Base-by-base conservation (phyloP, 1,284 basidiomycete species). In the Athelia psychrophila region DNA sequence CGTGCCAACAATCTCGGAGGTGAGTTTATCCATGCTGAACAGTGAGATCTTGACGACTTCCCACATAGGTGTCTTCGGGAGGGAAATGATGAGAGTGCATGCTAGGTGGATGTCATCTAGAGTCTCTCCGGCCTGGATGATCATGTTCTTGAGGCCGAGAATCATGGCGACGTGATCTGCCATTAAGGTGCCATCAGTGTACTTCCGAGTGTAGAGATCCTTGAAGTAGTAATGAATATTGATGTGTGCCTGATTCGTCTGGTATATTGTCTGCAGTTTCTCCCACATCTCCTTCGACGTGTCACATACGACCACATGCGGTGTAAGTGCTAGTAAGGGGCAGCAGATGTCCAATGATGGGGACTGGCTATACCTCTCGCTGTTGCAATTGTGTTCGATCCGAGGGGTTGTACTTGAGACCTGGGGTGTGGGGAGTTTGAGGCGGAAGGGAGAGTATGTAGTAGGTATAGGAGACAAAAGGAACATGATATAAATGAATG, bases 151-250 rank as follows among this genome's bases (percentile, higher is more conserved):
- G 27, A 54, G 40, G 40, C 47, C 40, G 2, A 54, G 52, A 25
- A 54, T 54, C 20, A 27, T 33, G 4, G 52, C 52, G 15, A 54
- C 46, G 30, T 54, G 52, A 33, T 54, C 42, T 1, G 52, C 40
- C 51, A 54, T 54, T 45, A 40, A 38, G 15, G 25, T 51, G 19
- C 40, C 50, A 33, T 54, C 52, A 20, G 33, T 18, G 36, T 54
- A 54, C 22, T 54, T 54, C 42, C 44, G 38, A 19, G 32, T 54
- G 18, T 54, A 54, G 6, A 54, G 49, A 18, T 54, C 52, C 24
- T 54, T 22, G 40, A 54, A 54, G 49, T 19, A 46, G 18, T 54
- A 54, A 30, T 54, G 52, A 20, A 54, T 38, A 32, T 54, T 51
- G 19, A 54, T 54, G 5, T 38, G 27, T 27, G 51, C 50, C 44